These are phyloP conservation scores for Penicillium goetzii DNA, from an alignment of 495 filamentous ascomycete species.

Conservation along the genomic window DNA sequence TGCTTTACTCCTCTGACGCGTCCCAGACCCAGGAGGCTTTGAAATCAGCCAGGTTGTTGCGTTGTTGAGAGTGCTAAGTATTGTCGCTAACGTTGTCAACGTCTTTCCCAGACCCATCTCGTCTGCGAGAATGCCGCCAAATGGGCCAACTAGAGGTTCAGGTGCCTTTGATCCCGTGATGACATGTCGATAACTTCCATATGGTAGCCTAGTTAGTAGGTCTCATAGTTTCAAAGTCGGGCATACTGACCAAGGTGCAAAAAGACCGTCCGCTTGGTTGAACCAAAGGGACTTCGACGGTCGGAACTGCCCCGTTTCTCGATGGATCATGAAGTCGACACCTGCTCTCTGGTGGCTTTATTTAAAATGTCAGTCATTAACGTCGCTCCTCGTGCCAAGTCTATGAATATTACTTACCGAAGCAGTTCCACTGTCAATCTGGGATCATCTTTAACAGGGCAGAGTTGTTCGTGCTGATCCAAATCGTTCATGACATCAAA, in stretches of 20 bases:
- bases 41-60: too few relatives aligned
- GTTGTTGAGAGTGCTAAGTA: too few relatives aligned
- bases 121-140: too few relatives aligned
- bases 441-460: neutral
- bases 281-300: neutral
- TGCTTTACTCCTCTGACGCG: too few relatives aligned
- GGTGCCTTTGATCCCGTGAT: neutral
- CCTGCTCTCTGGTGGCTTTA: neutral
- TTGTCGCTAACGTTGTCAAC: too few relatives aligned
- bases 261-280: neutral
- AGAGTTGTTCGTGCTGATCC: neutral
- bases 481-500: too few relatives aligned
- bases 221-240: neutral
- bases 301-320: neutral
- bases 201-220: neutral
- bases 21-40: too few relatives aligned
- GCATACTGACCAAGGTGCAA: neutral
- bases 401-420: neutral
- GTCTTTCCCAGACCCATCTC: too few relatives aligned
- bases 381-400: neutral
- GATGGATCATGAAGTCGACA: neutral
- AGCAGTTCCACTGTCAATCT: neutral
- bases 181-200: neutral
- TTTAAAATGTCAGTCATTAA: neutral
- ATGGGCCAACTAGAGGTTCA: neutral